Base-by-base conservation (phyloP, 176 grass and related monocot genomes). In the Zoysia pacifica region DNA sequence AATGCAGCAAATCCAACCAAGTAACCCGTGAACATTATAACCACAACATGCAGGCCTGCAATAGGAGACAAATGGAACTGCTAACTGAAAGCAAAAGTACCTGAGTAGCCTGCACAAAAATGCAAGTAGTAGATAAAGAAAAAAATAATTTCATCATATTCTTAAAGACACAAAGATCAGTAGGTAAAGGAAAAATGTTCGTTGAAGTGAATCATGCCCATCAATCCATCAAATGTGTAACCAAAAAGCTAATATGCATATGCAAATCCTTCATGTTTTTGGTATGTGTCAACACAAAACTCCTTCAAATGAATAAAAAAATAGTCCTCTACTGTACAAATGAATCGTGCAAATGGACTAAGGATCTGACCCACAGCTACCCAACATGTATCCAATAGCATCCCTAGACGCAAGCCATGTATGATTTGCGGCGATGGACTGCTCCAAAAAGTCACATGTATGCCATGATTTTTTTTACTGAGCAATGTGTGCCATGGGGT, bases 11-110 rank as follows among this genome's bases (percentile, higher is more conserved):
- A 89, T 28, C 94, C 94, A 7, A 97, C 94, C 91, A 97, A 90
- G 82, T 97, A 99, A 62, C 88, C 96, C 0, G 92, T 99, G 62
- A 99, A 95, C 92, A 95, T 99, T 76, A 97, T 82, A 45, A 87
- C n/a, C 54, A 90, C 94, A 46, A 91, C 89, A 84, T 91, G 89
- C 48, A 97, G 19, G 60, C 93, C 89, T 91, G 89, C 12, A 69
- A 69, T 82, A 77, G 9, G 46, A 55, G 14, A 4, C 71, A 44
- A 20, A 60, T 74, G 11, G 10, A 71, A n/a, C 53, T 53, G n/a
- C 41, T 54, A 83, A 56, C 65, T 37, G 3, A 15, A 79, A 50
- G 58, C 28, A 74, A 58, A 11, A 18, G 36, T 43, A 44, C 52
- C 9, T 44, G 69, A 53, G 10, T 28, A 28, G 28, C 28, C 28